phyloP scores from a whole-genome alignment of 768 basidiomycete genomes.

The Hysterangium stoloniferum region DNA sequence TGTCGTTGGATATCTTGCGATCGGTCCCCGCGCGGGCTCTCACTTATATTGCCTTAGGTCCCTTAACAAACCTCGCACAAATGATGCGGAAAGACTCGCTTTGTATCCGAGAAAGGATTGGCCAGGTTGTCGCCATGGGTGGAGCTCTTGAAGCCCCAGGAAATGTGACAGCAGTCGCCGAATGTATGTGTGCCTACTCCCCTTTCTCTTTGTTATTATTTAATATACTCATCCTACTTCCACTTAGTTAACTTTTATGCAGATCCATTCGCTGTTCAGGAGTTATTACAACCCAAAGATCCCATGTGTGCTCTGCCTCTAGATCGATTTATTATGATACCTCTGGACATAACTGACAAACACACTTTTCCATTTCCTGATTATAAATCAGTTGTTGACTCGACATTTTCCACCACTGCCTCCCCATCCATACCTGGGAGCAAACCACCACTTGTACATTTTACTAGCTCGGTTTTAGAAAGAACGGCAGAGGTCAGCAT shows the following conservation, averaged over 20 bases:
- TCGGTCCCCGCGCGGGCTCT: constrained; percentile 43
- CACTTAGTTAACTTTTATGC: constrained; percentile 74
- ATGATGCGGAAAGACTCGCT: constrained; percentile 49
- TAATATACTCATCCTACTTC: neutral
- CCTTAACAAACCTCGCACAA: constrained; percentile 72
- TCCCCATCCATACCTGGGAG: constrained; percentile 37
- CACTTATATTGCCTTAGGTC: constrained; percentile 68
- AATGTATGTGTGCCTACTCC: constrained; percentile 48
- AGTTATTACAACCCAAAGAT: constrained; percentile 43
- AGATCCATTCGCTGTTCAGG: constrained; percentile 76
- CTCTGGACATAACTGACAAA: constrained; percentile 75
- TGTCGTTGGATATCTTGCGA: constrained; percentile 48
- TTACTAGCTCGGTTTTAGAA: constrained; percentile 74
- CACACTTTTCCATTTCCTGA: constrained; percentile 70
- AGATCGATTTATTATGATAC: constrained; percentile 60
- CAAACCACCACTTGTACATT: constrained; percentile 61
- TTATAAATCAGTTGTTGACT: constrained; percentile 55
- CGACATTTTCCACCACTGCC: constrained; percentile 42
- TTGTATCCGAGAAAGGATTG: constrained; percentile 50
- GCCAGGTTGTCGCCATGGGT: constrained; percentile 86
- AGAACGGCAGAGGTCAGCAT: constrained; percentile 44
- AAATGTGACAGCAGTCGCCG: constrained; percentile 73
- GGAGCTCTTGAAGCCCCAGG: constrained; percentile 88
- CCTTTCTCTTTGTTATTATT: neutral
- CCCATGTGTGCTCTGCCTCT: constrained; percentile 44